Evolutionary conservation across 1,284 basidiomycete genomes (phyloP).

Genomic region (Naganishia sp.): DNA sequence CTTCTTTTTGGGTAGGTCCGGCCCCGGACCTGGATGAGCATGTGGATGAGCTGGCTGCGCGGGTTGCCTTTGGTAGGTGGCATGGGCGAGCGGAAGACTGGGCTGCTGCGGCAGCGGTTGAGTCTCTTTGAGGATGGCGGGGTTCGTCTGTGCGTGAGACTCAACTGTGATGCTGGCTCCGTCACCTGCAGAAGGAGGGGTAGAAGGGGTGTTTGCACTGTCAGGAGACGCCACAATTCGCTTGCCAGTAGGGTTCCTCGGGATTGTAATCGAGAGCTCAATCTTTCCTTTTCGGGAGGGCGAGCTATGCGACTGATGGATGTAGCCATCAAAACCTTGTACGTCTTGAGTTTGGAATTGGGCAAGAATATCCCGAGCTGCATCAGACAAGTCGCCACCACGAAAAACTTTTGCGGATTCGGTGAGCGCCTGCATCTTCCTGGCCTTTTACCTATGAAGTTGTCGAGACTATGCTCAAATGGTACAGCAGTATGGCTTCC

Average conservation of each 20-base stretch:
- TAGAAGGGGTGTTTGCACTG: background rate
- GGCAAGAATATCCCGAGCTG: constrained; percentile 1
- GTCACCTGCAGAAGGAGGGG: background rate
- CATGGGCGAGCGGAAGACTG: background rate
- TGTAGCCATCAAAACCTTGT: background rate
- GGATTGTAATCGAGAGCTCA: constrained; percentile 12
- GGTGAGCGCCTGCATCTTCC: background rate
- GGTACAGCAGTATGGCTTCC: background rate
- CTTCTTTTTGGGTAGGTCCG: constrained; percentile 6
- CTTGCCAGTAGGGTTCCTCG: constrained; percentile 3
- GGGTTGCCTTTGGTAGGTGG: background rate
- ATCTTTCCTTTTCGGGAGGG: constrained; percentile 5
- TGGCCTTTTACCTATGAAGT: background rate
- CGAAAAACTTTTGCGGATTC: background rate
- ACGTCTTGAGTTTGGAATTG: background rate
- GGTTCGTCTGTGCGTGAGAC: background rate
- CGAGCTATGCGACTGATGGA: background rate
- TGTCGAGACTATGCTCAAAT: background rate
- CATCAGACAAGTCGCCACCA: background rate
- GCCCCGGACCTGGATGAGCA: too few relatives aligned
- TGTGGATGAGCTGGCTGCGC: background rate
- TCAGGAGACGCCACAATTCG: constrained; percentile 4
- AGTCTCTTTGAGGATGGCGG: too few relatives aligned
- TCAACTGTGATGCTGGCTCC: constrained; percentile 15
- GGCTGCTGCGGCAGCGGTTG: background rate